phyloP scores from a whole-genome alignment of 495 filamentous ascomycete species.

The Neurospora discreta region DNA sequence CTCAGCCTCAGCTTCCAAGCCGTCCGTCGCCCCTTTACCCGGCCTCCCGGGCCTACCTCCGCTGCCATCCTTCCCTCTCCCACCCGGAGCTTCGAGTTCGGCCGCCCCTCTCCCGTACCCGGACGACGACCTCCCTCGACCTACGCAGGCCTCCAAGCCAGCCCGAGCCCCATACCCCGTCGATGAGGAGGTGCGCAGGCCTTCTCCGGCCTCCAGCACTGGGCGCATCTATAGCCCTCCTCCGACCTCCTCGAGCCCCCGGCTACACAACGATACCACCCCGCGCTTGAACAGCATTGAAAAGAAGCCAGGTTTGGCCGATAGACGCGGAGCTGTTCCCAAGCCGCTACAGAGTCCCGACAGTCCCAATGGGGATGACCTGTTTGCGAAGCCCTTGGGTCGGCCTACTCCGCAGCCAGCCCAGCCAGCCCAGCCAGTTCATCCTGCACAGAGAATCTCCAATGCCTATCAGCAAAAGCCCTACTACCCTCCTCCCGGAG shows the following conservation, averaged over 20 bases:
- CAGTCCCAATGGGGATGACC: slow-evolving; percentile 49
- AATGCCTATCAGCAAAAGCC: slow-evolving; percentile 38
- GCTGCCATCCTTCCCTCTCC: slow-evolving; percentile 43
- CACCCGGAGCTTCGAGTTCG: slow-evolving; percentile 52
- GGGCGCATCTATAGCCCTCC: slow-evolving; percentile 27
- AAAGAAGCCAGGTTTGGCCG: slow-evolving; percentile 48
- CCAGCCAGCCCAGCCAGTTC: slow-evolving; percentile 3
- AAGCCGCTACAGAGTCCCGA: slow-evolving; percentile 65
- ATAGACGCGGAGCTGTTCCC: slow-evolving; percentile 61
- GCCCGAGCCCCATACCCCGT: slow-evolving; percentile 34
- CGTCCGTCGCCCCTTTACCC: slow-evolving; percentile 12
- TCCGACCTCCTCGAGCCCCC: slow-evolving; percentile 21
- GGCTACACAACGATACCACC: slow-evolving; percentile 27
- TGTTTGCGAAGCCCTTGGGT: slow-evolving; percentile 49
- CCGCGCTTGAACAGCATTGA: slow-evolving; percentile 33
- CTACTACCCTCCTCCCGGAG: slow-evolving; percentile 37
- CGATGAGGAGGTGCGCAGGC: slow-evolving; percentile 33
- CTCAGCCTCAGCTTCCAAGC: slow-evolving; percentile 15
- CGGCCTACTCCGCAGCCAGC: slow-evolving; percentile 15
- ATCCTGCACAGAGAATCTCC: slow-evolving; percentile 26
- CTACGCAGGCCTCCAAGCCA: slow-evolving; percentile 23
- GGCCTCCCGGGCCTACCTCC: slow-evolving; percentile 19
- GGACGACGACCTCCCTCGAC: slow-evolving; percentile 49
- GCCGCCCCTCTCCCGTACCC: slow-evolving; percentile 64
- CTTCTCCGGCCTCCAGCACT: slow-evolving; percentile 15